Conservation (phyloP, 139 green algal species). For the Chlorella sp. region DNA sequence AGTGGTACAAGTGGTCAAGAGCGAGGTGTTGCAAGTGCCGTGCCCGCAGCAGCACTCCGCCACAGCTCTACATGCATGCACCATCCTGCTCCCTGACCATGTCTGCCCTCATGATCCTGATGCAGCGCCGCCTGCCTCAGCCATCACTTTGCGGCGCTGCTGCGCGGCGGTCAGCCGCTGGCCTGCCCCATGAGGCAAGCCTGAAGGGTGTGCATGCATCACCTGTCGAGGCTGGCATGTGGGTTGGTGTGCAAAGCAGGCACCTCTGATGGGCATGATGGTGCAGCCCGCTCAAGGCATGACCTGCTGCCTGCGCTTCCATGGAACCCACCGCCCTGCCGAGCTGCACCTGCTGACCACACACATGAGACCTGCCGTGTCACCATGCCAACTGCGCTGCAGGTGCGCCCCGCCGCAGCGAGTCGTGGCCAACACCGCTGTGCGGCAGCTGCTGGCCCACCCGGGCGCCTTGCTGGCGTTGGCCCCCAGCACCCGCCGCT, state of each 20-base stretch:
- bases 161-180: conserved; percentile 46
- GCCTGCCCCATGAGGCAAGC: conserved; percentile 40
- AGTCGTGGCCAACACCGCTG: conserved; percentile 66
- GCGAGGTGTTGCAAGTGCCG: no score
- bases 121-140: conserved; percentile 72
- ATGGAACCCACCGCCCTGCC: no score
- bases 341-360: no score
- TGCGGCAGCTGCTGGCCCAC: conserved; percentile 55
- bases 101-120: no score
- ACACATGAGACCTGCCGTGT: no score
- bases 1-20: no score
- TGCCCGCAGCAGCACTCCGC: no score
- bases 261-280: no score
- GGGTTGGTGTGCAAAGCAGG: not conserved
- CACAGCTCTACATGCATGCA: no score
- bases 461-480: not conserved
- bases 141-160: conserved; percentile 67
- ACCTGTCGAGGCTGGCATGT: not conserved
- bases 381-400: not conserved
- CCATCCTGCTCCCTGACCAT: no score
- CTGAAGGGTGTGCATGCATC: not conserved
- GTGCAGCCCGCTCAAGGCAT: no score
- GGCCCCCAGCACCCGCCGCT: not conserved
- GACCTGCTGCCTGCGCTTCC: no score
- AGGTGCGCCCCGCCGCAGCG: conserved; percentile 62